A percentile compares a stretch with the other conserved stretches of the same genome.
Conservation (phyloP, 1,284 basidiomycete genomes). For the Rhodotorula sp. region DNA sequence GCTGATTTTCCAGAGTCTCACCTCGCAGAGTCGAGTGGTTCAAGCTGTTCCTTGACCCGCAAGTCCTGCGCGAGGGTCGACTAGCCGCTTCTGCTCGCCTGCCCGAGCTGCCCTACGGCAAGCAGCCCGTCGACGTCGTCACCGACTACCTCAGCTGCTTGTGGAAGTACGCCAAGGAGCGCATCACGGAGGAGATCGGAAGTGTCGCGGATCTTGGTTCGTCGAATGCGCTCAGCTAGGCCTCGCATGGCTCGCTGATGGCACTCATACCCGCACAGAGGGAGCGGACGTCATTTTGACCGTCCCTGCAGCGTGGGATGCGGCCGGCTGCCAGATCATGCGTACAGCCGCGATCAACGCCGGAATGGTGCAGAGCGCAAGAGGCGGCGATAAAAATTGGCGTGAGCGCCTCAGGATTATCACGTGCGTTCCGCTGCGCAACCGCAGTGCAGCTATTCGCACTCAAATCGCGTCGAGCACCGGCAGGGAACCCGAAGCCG, state of each 20-base stretch:
- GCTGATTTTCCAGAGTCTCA: background rate
- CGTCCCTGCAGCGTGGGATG: conserved; percentile 82
- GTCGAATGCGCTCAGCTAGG: conserved; percentile 35
- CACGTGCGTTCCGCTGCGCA: conserved; percentile 55
- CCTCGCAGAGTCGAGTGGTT: conserved; percentile 55
- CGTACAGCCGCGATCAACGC: conserved; percentile 73
- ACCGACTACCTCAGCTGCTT: conserved; percentile 73
- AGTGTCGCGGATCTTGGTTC: conserved; percentile 74
- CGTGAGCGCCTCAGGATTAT: conserved; percentile 74
- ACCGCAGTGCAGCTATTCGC: conserved; percentile 8
- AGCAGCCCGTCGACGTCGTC: conserved; percentile 70
- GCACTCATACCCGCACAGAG: conserved; percentile 54
- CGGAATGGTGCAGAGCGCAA: conserved; percentile 68
- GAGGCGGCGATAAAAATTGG: conserved; percentile 71
- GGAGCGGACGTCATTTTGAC: conserved; percentile 75
- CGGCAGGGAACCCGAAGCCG: conserved; percentile 73
- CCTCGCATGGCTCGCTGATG: background rate
- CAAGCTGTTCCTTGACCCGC: conserved; percentile 76
- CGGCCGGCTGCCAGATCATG: conserved; percentile 75
- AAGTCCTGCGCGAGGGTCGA: conserved; percentile 66
- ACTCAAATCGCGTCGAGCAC: too few relatives aligned
- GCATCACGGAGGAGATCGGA: conserved; percentile 77
- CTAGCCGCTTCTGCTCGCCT: conserved; percentile 65
- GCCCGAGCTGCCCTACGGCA: conserved; percentile 73
- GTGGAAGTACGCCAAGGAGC: conserved; percentile 79